Base-by-base conservation (phyloP, 106 monocot species). In the Dioscorea zingiberensis region DNA sequence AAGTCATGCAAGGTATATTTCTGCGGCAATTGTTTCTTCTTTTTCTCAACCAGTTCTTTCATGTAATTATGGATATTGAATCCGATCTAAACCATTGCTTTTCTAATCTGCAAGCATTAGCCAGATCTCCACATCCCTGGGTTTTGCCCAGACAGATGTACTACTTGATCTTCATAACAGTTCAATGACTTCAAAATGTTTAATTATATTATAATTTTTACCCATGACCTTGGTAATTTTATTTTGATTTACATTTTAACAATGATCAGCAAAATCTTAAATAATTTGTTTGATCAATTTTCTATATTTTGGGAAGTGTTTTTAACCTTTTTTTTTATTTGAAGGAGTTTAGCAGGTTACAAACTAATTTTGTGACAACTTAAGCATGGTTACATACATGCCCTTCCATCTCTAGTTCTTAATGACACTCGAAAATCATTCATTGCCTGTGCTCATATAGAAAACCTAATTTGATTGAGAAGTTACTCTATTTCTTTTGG, bases 1-100 rank as follows among this genome's bases (percentile, higher is more conserved):
- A 79, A 78, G 74, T 77, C 80, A 47, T 90, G 86, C 74, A 82
- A 79, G 83, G 83, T 79, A 55, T 54, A 60, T 65, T 63, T 10
- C 38, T 8, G 38, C 38, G 10, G 10, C 4, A 3, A 44, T 5
- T 38, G 23, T 4, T 27, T 19, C 3, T 45, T 23, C 23, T 2
- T 46, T 11, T 38, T 25, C 15, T 10, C 14, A 15, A 4, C 11
- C 4, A 2, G 14, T 51, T 51, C 15, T 8, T 4, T 51, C 18
- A 51, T 51, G 19, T 0, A 51, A 18, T 51, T 51, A 3, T 51
- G 19, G 15, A 51, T 51, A 51, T 51, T 51, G 15, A 2, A 51
- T 13, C 19, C 4, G 12, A 51, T 51, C 51, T 18, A 13, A 51
- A 51, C 3, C 51, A 7, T 13, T 51, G 51, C 51, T 19, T 51